Evolutionary conservation across 2,329 filamentous ascomycete genomes (phyloP).

Genomic region (Aspergillus sp.): DNA sequence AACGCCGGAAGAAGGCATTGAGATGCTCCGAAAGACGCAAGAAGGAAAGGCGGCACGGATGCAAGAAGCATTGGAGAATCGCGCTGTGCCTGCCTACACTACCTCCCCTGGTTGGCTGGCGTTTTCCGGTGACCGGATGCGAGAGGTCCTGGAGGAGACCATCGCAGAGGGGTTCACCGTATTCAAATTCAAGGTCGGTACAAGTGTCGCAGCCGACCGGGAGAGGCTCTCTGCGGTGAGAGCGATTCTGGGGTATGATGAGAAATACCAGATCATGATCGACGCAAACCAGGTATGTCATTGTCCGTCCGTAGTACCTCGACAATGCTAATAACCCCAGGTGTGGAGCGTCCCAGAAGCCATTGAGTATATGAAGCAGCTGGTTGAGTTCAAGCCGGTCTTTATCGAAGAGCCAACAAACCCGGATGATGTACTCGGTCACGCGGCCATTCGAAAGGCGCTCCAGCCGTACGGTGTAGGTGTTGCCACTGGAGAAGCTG

Average conservation of each 20-base stretch:
- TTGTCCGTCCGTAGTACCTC: too few relatives aligned
- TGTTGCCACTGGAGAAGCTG: constrained; percentile 92
- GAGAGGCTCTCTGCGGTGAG: constrained; percentile 70
- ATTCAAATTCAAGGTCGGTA: constrained; percentile 90
- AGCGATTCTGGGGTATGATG: constrained; percentile 77
- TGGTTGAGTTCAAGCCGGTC: constrained; percentile 76
- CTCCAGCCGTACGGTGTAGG: constrained; percentile 65
- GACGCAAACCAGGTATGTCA: constrained; percentile 71
- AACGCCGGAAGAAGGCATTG: constrained; percentile 77
- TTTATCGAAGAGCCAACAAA: constrained; percentile 95
- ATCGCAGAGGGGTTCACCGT: constrained; percentile 74
- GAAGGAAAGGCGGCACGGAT: constrained; percentile 68
- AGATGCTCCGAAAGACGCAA: constrained; percentile 66
- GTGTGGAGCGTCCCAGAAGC: constrained; percentile 87
- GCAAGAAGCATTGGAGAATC: constrained; percentile 68
- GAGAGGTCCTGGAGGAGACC: constrained; percentile 69
- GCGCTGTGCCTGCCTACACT: constrained; percentile 85
- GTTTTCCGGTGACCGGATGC: constrained; percentile 86
- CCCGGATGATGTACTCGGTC: constrained; percentile 84
- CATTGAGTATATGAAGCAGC: constrained; percentile 79
- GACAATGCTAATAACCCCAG: constrained; percentile 14
- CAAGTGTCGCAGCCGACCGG: constrained; percentile 68
- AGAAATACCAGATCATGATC: constrained; percentile 83
- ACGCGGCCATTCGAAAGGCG: constrained; percentile 79
- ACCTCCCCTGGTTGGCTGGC: constrained; percentile 91